Evolutionary conservation across 495 filamentous ascomycete genomes (phyloP), one percentile per base, ranked within the genome.

Genomic region (Penicillium longicatenatum): DNA sequence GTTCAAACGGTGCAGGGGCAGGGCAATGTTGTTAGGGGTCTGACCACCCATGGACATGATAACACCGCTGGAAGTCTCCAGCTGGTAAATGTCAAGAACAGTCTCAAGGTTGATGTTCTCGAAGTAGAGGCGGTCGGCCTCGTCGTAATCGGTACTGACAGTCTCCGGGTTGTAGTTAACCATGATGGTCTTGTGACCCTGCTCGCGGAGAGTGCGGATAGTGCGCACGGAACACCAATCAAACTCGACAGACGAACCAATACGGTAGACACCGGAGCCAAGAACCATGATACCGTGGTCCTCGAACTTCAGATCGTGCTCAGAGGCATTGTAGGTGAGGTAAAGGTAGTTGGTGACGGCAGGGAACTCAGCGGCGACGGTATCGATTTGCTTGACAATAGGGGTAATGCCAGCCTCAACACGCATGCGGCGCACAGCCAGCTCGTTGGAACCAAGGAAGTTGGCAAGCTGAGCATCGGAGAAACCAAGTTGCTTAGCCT

Each of bases 201-300:
- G 82, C 59, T 93, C 87, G 35, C 94, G 87, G 26, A 98, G 86
- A 8, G 94, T 98, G 54, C 94, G 88, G 55, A 98, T 93, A 6
- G 93, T 91, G 51, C 93, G 83, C 33, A 98, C 94, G n/a, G 94
- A 96, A 70, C 94, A 98, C 94, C 94, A 98, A 71, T 98, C 94
- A 70, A 98, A 98, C 69, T 98, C 94, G 51, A 98, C 94, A 0
- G 93, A 97, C 1, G 93, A 97, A 46, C 94, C 94, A 64, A 98
- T 98, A 61, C 94, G 85, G 77, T 98, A 98, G 20, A 98, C 94
- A 70, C 94, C 94, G 16, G 94, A 98, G 14, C 94, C 94, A 20
- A 98, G 79, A 7, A 98, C 94, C 93, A 98, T 98, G 44, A 89
- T 85, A 68, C 94, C 94, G 55, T 90, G 85, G 65, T 98, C 94